Base-by-base conservation (phyloP, 2,329 filamentous ascomycete genomes). In the Drechslerella coelobrocha region DNA sequence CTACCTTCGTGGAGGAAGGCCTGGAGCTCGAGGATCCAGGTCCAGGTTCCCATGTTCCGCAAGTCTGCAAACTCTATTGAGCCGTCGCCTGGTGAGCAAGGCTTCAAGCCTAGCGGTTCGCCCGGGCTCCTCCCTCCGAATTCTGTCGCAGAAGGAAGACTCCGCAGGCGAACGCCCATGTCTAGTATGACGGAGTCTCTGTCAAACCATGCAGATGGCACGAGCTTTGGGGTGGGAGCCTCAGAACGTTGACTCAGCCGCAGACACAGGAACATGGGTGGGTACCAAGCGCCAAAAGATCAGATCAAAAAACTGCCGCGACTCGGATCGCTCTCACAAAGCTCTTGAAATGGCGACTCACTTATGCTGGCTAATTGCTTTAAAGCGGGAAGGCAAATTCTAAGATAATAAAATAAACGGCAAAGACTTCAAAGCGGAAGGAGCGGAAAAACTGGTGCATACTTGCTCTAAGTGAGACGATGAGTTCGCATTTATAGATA, bases 161-260 rank as follows among this genome's bases (percentile, higher is more conserved):
- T 51, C 66, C 53, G 66, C 41, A 50, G 53, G 53, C 57, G 59
- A 63, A 63, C 27, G 17, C 43, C 61, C 31, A 48, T 24, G 23
- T 48, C 31, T 21, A 19, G 65, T 69, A 63, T 71, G 66, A 63
- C 59, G 66, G 59, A 71, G 66, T 51, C 59, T 59, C 66, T 71
- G 66, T 71, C 59, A 63, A 53, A 54, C 53, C 59, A 37, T 62
- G 57, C 57, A 26, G 10, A n/a, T 27, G 9, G 45, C 52, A 69
- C 52, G 37, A 53, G 41, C 62, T 50, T 51, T 12, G 47, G 51
- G 27, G 43, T 54, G 39, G 41, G 59, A 63, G 59, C 66, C 66
- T 63, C 59, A 63, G 31, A 34, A 24, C 57, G 43, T 63, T 71
- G 66, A 71, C 66, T 71, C 66, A 71, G 66, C 66, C 66, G 66